Conservation (phyloP, 1,284 basidiomycete species). For the Puccinia horiana region DNA sequence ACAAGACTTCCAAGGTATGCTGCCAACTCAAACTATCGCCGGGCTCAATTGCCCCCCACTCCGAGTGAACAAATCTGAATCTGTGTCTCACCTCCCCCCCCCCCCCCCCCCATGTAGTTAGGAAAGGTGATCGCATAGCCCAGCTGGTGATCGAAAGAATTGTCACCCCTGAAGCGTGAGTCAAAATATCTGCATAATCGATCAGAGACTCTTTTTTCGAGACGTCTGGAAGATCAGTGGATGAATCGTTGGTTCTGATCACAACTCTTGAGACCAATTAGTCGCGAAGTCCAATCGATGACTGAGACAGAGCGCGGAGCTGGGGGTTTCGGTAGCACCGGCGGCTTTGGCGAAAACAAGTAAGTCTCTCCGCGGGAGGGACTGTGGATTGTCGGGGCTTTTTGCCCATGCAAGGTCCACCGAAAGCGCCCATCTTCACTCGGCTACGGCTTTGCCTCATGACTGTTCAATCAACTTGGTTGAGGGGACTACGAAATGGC, state of each 20-base stretch:
- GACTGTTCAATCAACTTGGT: too few relatives aligned
- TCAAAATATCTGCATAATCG: not conserved
- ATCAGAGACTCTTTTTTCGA: not conserved
- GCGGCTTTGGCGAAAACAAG: constrained; percentile 25
- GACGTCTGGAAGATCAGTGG: not conserved
- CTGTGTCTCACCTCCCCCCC: too few relatives aligned
- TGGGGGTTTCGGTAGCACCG: constrained; percentile 49
- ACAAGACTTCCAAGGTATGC: constrained; percentile 77
- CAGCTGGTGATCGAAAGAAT: constrained; percentile 92
- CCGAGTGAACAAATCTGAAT: not conserved
- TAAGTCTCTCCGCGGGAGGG: not conserved
- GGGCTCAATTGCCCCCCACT: not conserved
- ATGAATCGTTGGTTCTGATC: not conserved
- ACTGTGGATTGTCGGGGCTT: not conserved
- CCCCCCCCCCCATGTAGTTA: constrained; percentile 64
- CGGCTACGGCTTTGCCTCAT: too few relatives aligned
- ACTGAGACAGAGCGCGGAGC: constrained; percentile 47
- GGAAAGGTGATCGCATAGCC: constrained; percentile 87
- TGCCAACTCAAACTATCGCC: not conserved
- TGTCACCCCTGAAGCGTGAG: constrained; percentile 77
- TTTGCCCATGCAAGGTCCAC: not conserved
- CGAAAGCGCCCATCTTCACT: too few relatives aligned
- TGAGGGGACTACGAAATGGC: too few relatives aligned
- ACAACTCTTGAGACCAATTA: not conserved
- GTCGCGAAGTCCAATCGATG: constrained; percentile 43